phyloP scores from a whole-genome alignment of 441 rosid genomes.

The Pelargonium australe region DNA sequence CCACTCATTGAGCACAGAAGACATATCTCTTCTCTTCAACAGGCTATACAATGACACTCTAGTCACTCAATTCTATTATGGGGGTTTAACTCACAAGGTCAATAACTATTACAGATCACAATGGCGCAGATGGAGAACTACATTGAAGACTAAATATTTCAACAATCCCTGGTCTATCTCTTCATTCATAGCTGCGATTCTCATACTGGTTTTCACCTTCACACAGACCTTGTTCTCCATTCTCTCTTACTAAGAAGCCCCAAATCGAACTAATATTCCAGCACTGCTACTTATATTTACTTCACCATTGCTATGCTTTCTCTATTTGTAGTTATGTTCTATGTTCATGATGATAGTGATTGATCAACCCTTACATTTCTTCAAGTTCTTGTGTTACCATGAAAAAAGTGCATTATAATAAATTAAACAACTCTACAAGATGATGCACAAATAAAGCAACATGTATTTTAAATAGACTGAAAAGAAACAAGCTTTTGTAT shows the following conservation, averaged over 20 bases:
- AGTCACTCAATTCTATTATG: neutral
- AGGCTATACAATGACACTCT: constrained; percentile 1
- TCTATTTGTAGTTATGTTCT: too few relatives aligned
- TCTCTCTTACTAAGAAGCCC: neutral
- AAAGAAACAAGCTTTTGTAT: neutral
- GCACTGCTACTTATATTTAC: too few relatives aligned
- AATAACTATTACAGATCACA: neutral
- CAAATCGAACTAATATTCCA: neutral
- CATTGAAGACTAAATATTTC: neutral
- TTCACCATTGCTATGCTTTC: too few relatives aligned
- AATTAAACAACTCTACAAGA: neutral
- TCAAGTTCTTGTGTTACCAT: too few relatives aligned
- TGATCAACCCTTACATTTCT: too few relatives aligned
- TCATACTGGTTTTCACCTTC: neutral
- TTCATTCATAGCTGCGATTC: neutral
- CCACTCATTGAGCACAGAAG: neutral
- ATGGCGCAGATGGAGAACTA: neutral
- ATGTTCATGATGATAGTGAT: too few relatives aligned
- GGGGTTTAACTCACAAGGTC: neutral
- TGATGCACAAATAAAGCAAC: neutral
- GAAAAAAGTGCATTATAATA: too few relatives aligned
- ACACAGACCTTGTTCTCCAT: neutral
- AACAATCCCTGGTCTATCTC: neutral
- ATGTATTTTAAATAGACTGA: neutral
- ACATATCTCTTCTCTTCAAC: neutral